A percentile compares a stretch with the other conserved stretches of the same genome.
Evolutionary conservation across 2,329 filamentous ascomycete species (phyloP).

Genomic region (Rutstroemia sydowiana): DNA sequence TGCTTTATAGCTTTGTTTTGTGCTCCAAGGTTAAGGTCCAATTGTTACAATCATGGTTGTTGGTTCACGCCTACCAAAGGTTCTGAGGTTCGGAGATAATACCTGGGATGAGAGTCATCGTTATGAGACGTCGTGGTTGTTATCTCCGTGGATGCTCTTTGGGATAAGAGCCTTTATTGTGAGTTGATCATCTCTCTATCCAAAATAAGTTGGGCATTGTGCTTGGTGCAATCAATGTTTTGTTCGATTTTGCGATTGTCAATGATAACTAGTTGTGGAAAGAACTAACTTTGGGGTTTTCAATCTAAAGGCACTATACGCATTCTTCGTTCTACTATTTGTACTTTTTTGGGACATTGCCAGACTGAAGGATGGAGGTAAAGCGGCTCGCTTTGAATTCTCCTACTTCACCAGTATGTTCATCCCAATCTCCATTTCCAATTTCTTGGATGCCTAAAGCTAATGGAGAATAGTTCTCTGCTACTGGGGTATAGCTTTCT

Average conservation of each 20-base stretch:
- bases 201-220: background rate
- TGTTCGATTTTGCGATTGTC: too few relatives aligned
- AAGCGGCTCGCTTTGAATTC: slow-evolving; percentile 43
- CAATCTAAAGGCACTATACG: slow-evolving; percentile 51
- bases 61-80: too few relatives aligned
- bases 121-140: slow-evolving; percentile 74
- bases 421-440: background rate
- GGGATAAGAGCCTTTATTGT: slow-evolving; percentile 47
- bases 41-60: background rate
- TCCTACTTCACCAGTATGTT: slow-evolving; percentile 67
- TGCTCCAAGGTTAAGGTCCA: too few relatives aligned
- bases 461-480: slow-evolving; percentile 35
- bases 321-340: slow-evolving; percentile 62
- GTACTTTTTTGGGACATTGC: slow-evolving; percentile 58
- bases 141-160: slow-evolving; percentile 59
- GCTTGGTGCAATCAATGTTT: too few relatives aligned
- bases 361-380: slow-evolving; percentile 29
- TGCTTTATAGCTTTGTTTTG: too few relatives aligned
- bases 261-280: too few relatives aligned
- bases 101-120: slow-evolving; percentile 43
- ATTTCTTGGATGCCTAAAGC: background rate
- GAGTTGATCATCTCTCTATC: slow-evolving; percentile 30
- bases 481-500: slow-evolving; percentile 78
- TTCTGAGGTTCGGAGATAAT: slow-evolving; percentile 12
- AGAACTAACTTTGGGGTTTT: too few relatives aligned